Base-by-base conservation (phyloP, 139 green algal species). In the Picochlorum sp. region DNA sequence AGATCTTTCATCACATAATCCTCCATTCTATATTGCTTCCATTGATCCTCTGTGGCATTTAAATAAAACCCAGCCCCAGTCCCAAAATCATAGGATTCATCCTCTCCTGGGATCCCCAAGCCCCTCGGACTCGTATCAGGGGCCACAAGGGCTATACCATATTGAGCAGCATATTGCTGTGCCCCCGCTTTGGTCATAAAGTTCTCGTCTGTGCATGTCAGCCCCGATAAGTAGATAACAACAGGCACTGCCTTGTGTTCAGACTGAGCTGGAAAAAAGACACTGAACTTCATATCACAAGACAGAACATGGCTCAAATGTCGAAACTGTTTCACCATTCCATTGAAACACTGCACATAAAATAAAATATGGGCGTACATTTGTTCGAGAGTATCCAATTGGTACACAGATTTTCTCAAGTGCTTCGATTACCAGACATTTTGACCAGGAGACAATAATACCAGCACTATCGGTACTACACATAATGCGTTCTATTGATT, bases 191-290 rank as follows among this genome's bases (percentile, higher is more conserved):
- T 97, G 24, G 84, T 64, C 18, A 84, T 89, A 58, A 93, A 83
- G 61, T 95, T 97, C 25, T 95, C 81, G 41, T 96, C 89, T 0
- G 75, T 94, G 78, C 90, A 98, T 2, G 91, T 97, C 2, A 98
- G 82, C 3, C 91, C 91, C 4, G 57, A 81, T 1, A 98, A 80
- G 59, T 80, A 97, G 62, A 87, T 91, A 7, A 96, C 43, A 22
- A 95, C 74, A 43, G 86, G 87, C 4, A 61, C 55, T 29, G 55
- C 13, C 14, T 20, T 14, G 9, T 20, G 53, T 14, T 14, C 16
- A 12, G 31, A 67, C 26, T 52, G 47, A 3, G 75, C 68, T 6
- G 81, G 81, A 10, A 77, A 58, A 59, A 66, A 89, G 12, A 83
- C 71, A 1, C 71, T 81, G 57, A 96, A 95, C 0, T 55, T 82